Percentiles rank a stretch among this genome's conserved stretches.
These are phyloP conservation scores for Arthrobotrys pseudoclavata DNA, from an alignment of 2,329 filamentous ascomycete genomes.

Conservation along the genomic window DNA sequence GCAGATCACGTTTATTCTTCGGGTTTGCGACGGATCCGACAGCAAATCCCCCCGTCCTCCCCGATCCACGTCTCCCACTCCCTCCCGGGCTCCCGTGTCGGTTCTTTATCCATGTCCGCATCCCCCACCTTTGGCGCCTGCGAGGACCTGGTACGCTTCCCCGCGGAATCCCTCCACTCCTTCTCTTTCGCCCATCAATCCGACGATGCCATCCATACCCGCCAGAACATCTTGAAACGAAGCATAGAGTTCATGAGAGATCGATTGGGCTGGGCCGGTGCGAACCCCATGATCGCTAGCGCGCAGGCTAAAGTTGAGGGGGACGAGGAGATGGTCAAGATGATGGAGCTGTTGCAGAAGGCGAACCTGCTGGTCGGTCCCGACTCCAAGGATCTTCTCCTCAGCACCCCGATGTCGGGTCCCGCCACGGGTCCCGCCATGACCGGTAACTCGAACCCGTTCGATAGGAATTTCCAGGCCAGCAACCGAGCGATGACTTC, in stretches of 20 bases:
- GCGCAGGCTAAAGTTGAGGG: slow-evolving; percentile 86
- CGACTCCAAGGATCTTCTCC: slow-evolving; percentile 62
- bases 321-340: slow-evolving; percentile 87
- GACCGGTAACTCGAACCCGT: slow-evolving; percentile 80
- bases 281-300: slow-evolving; percentile 81
- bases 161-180: slow-evolving; percentile 92
- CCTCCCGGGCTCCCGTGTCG: slow-evolving; percentile 74
- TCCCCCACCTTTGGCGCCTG: slow-evolving; percentile 79
- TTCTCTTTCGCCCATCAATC: slow-evolving; percentile 98
- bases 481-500: slow-evolving; percentile 66
- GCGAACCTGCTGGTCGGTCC: slow-evolving; percentile 78
- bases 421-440: slow-evolving; percentile 86
- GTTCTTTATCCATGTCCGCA: slow-evolving; percentile 74
- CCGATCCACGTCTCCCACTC: slow-evolving; percentile 67
- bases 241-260: slow-evolving; percentile 98
- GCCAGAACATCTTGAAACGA: slow-evolving; percentile 91
- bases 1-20: slow-evolving; percentile 88
- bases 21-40: slow-evolving; percentile 92
- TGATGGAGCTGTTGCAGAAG: slow-evolving; percentile 87
- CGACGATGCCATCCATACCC: slow-evolving; percentile 89
- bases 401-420: slow-evolving; percentile 69
- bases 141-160: slow-evolving; percentile 92
- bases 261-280: slow-evolving; percentile 83
- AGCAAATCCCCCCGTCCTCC: slow-evolving; percentile 74
- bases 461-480: slow-evolving; percentile 81